A percentile compares a stretch with the other conserved stretches of the same genome.
Evolutionary conservation across 2,329 filamentous ascomycete species (phyloP).

Genomic region (Fusarium pininemorale): DNA sequence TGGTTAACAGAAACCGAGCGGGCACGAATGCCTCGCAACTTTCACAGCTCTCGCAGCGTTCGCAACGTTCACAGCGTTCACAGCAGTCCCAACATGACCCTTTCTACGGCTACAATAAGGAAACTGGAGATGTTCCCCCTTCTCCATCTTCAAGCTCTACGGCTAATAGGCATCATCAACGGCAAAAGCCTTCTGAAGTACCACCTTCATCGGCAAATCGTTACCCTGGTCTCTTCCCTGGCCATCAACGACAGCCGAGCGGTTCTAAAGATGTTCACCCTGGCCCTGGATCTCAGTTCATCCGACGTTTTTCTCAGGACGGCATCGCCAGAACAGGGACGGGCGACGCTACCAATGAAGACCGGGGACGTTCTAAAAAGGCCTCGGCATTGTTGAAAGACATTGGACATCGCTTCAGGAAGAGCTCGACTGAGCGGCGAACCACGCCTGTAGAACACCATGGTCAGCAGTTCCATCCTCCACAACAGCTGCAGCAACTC

Average conservation of each 20-base stretch:
- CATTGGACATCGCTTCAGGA: constrained; percentile 55
- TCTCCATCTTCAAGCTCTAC: constrained; percentile 17
- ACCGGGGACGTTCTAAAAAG: constrained; percentile 49
- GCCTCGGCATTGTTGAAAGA: constrained; percentile 62
- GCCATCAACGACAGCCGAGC: constrained; percentile 30
- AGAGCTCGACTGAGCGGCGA: constrained; percentile 47
- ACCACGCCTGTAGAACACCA: constrained; percentile 40
- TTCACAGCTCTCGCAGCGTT: constrained; percentile 36
- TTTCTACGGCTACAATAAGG: constrained; percentile 53
- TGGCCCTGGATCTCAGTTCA: constrained; percentile 26
- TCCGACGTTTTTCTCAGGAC: constrained; percentile 19
- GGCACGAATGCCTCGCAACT: constrained; percentile 38
- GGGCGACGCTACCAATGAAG: constrained; percentile 35
- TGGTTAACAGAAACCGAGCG: constrained; percentile 46
- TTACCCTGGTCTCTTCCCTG: constrained; percentile 58
- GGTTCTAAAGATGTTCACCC: constrained; percentile 14
- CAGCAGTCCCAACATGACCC: constrained; percentile 44
- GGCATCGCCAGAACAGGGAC: constrained; percentile 48
- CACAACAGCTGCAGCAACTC: constrained; percentile 3
- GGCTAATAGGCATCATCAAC: constrained; percentile 30
- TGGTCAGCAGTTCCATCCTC: constrained; percentile 11
- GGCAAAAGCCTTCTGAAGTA: constrained; percentile 48
- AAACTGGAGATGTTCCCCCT: constrained; percentile 53
- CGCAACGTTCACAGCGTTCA: constrained; percentile 6
- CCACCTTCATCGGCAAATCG: constrained; percentile 62